Percentiles rank a stretch among this genome's conserved stretches.
phyloP scores from a whole-genome alignment of 139 green algal genomes.

The Eudorina sp. region DNA sequence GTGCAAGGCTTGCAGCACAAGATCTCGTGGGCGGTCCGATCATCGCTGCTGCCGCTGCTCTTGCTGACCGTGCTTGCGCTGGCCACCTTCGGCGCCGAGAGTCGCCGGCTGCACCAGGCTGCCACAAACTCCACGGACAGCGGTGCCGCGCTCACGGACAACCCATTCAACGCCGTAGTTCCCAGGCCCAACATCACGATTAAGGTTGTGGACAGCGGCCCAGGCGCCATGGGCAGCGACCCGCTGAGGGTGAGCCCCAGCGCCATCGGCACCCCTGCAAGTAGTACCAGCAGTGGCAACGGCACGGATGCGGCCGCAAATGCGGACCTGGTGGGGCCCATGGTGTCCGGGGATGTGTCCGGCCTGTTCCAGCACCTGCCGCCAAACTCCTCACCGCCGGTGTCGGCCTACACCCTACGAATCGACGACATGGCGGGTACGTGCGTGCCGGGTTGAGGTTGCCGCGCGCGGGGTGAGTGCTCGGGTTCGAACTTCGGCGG shows the following conservation, averaged over 20 bases:
- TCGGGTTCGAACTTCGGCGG: no score
- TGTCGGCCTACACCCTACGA: not conserved
- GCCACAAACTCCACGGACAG: not conserved
- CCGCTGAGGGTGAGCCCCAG: not conserved
- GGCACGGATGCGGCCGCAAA: not conserved
- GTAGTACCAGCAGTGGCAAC: not conserved
- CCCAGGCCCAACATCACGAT: constrained; percentile 14
- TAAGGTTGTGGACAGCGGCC: not conserved
- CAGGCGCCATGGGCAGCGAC: no score
- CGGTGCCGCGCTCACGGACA: not conserved
- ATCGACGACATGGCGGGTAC: constrained; percentile 45
- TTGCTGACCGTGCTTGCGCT: not conserved
- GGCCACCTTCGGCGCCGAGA: not conserved
- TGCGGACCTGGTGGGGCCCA: not conserved
- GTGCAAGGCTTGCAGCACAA: not conserved
- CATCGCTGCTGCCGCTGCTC: not conserved
- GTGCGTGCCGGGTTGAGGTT: no score
- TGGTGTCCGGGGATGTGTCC: not conserved
- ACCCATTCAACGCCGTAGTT: not conserved
- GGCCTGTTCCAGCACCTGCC: not conserved
- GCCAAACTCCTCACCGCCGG: not conserved
- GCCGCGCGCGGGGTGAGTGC: no score
- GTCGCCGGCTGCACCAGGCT: not conserved
- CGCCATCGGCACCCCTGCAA: not conserved
- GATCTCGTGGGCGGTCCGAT: not conserved